phyloP scores from a whole-genome alignment of 805 yeast genomes.

The Kuraishia capsulata region DNA sequence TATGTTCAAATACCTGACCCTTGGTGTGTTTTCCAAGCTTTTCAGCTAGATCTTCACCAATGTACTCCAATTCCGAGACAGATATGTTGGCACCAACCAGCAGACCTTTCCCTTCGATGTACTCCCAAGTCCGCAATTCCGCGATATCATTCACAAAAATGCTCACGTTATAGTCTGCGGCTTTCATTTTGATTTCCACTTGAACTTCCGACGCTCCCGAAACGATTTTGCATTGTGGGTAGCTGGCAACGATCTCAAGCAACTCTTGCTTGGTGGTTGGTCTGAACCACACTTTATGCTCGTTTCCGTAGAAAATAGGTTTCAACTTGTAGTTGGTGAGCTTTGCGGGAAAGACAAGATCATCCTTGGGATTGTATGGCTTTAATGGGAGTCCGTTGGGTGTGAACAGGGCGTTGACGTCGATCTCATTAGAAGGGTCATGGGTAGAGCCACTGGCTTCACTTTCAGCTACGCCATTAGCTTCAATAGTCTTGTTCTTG shows the following conservation, averaged over 20 bases:
- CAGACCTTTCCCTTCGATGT: conserved; percentile 31
- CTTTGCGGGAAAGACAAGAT: conserved; percentile 30
- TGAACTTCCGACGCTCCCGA: conserved; percentile 41
- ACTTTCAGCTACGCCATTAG: background rate
- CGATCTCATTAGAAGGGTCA: conserved; percentile 20
- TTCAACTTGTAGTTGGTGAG: conserved; percentile 15
- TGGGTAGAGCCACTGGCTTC: conserved; percentile 9
- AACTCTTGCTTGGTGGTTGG: conserved; percentile 30
- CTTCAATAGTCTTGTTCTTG: conserved; percentile 5
- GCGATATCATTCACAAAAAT: conserved; percentile 33
- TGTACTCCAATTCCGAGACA: conserved; percentile 26
- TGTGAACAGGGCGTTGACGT: conserved; percentile 22
- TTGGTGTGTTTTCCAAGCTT: conserved; percentile 12
- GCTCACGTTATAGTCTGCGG: conserved; percentile 28
- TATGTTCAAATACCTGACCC: conserved; percentile 27
- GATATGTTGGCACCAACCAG: conserved; percentile 32
- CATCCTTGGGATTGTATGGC: conserved; percentile 27
- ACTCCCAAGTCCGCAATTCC: conserved; percentile 26
- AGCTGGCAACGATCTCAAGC: conserved; percentile 20
- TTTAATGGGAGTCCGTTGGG: conserved; percentile 32
- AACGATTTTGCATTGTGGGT: conserved; percentile 29
- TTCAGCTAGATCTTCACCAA: conserved; percentile 20
- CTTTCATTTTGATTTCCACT: conserved; percentile 34
- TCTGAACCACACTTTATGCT: conserved; percentile 32
- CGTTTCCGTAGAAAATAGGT: conserved; percentile 27